Evolutionary conservation across 129 eudicot species (phyloP).

Genomic region (Helianthus tuberosus): DNA sequence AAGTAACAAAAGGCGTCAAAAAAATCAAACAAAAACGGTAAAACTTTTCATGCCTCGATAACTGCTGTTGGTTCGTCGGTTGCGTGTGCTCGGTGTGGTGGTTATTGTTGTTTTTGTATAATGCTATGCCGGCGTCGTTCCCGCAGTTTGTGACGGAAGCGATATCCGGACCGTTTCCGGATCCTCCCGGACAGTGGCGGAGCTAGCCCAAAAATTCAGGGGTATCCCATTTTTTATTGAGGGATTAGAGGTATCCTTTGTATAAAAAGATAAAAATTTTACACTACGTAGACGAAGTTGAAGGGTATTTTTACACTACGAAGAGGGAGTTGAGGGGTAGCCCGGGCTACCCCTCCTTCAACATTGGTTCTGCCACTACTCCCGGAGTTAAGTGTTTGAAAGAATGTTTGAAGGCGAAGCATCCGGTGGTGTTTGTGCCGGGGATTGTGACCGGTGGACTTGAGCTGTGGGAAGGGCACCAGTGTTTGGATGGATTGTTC

Average conservation of each 20-base stretch:
- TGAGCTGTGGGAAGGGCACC: conserved; percentile 95
- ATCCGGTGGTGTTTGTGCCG: conserved; percentile 97
- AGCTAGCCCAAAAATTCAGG: too few species aligned
- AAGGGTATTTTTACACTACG: too few species aligned
- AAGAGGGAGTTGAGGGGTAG: too few species aligned
- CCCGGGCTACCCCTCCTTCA: too few species aligned
- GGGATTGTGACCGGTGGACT: conserved; percentile 95
- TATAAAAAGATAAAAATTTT: too few species aligned
- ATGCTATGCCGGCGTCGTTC: conserved; percentile 85
- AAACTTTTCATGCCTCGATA: conserved; percentile 82
- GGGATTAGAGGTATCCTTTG: too few species aligned
- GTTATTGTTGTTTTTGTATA: conserved; percentile 67
- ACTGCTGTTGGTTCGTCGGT: conserved; percentile 89
- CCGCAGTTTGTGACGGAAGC: conserved; percentile 95
- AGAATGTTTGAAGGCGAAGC: conserved; percentile 73
- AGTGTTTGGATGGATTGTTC: conserved; percentile 85
- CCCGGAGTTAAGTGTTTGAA: conserved; percentile 83
- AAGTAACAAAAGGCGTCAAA: conserved; percentile 24
- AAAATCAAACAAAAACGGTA: neutral
- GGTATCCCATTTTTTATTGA: too few species aligned
- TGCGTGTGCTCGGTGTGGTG: conserved; percentile 82
- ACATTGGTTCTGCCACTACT: too few species aligned
- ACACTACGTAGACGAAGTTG: too few species aligned
- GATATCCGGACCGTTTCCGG: conserved; percentile 89
- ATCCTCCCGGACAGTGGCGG: too few species aligned